Base-by-base conservation (phyloP, 768 basidiomycete genomes). In the Exsudoporus frostii region DNA sequence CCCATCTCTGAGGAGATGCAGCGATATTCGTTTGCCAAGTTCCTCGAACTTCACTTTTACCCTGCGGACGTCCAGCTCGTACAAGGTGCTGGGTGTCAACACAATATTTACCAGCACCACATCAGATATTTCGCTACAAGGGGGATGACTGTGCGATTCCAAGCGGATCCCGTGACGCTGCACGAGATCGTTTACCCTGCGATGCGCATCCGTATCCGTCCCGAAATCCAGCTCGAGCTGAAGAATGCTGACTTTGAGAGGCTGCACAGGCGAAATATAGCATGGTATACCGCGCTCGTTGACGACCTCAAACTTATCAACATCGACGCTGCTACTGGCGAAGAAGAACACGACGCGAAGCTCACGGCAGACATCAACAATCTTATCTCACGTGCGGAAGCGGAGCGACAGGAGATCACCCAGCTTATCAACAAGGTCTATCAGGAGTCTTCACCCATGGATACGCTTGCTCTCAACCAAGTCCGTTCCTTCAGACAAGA, bases 21-120 rank as follows among this genome's bases (percentile, higher is more conserved):
- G 63, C 77, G 87, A 51, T 93, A 96, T 66, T 98, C 95, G 5
- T 96, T 98, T 67, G 92, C 89, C 33, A 95, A 97, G 62, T 98
- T 96, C 69, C 80, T 99, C 27, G 96, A 99, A 66, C 82, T 96
- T 25, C 90, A 93, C 65, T 98, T 98, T 70, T 97, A 98, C 71
- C 94, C 93, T 29, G 83, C 92, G 32, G 84, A 91, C 57, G 85
- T 94, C 63, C 79, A 84, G 62, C 76, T 92, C 44, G 84, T 92
- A n/a, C 87, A 85, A 61, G 92, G 90, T 9, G 91, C 92, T 30
- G 87, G 86, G 4, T 98, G 97, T 65, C 81, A 88, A 51, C 97
- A 99, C 71, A 97, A 98, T 66, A 90, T 94, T 53, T 96, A 93
- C 65, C 84, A 87, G 55, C 86, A 95, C 61, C 95, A 98, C 62